Evolutionary conservation across 1,139 yeast genomes (phyloP).

Genomic region (Pneumocystis jirovecii): DNA sequence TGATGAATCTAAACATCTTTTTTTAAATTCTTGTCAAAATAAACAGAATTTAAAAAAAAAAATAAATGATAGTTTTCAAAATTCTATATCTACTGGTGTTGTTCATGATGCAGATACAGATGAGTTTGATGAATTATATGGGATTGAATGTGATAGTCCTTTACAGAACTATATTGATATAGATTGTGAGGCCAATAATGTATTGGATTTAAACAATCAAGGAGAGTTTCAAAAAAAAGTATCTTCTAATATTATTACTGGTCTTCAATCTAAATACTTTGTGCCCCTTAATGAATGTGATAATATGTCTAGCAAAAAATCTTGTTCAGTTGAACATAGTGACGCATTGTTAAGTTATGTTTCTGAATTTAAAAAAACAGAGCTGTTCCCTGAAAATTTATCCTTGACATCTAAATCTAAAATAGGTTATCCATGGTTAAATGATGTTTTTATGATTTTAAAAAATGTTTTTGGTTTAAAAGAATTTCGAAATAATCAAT

Average conservation of each 20-base stretch:
- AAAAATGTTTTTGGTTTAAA: slow-evolving; percentile 45
- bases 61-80: background rate
- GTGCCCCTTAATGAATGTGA: background rate
- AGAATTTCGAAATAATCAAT: slow-evolving; percentile 67
- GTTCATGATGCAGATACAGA: background rate
- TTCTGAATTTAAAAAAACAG: slow-evolving; percentile 2
- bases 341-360: background rate
- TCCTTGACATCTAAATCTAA: slow-evolving; percentile 4
- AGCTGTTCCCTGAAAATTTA: background rate
- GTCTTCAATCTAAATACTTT: background rate
- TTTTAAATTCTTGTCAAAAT: background rate
- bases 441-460: slow-evolving; percentile 48
- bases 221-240: background rate
- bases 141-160: background rate
- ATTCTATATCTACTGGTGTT: background rate
- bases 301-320: background rate
- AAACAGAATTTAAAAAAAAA: background rate
- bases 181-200: background rate
- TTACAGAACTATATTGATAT: background rate
- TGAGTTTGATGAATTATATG: background rate
- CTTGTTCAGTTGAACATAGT: background rate
- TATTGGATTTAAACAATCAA: background rate
- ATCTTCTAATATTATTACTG: background rate
- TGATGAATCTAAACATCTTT: background rate
- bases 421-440: slow-evolving; percentile 38